These are phyloP conservation scores for Suaeda aralocaspica DNA, from an alignment of 148 eudicot species.

Conservation along the genomic window DNA sequence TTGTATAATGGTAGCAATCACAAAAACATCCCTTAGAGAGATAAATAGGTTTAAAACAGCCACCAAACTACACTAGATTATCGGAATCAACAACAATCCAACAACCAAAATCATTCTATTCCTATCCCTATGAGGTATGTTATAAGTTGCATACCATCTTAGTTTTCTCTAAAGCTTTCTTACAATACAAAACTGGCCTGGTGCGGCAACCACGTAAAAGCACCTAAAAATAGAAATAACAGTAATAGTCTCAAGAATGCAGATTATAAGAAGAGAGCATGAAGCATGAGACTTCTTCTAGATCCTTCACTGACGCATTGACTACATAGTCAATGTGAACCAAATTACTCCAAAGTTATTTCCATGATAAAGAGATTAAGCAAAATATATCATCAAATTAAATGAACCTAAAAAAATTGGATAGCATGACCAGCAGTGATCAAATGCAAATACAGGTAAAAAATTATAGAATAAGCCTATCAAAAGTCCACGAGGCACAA, in stretches of 20 bases:
- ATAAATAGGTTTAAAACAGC: too few relatives aligned
- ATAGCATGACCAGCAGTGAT: background rate
- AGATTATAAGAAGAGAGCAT: background rate
- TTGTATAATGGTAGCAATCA: too few relatives aligned
- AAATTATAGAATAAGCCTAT: background rate
- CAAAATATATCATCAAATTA: background rate
- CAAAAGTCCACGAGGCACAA: background rate
- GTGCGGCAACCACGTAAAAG: conserved; percentile 94
- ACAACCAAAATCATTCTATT: too few relatives aligned
- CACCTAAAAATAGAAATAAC: conserved; percentile 1
- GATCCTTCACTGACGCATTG: background rate
- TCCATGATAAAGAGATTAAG: background rate
- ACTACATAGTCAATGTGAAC: background rate
- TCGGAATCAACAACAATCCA: too few relatives aligned
- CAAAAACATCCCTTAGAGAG: too few relatives aligned
- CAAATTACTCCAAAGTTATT: background rate
- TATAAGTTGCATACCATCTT: conserved; percentile 51
- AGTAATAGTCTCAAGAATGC: conserved; percentile 1
- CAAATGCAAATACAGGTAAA: background rate
- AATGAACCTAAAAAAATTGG: background rate
- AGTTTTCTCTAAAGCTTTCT: conserved; percentile 49
- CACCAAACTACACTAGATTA: too few relatives aligned
- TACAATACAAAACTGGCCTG: conserved; percentile 88
- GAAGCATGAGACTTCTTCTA: background rate
- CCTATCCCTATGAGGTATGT: too few relatives aligned